These are phyloP conservation scores for Rhizopogon salebrosus DNA, from an alignment of 768 basidiomycete species.

Conservation along the genomic window DNA sequence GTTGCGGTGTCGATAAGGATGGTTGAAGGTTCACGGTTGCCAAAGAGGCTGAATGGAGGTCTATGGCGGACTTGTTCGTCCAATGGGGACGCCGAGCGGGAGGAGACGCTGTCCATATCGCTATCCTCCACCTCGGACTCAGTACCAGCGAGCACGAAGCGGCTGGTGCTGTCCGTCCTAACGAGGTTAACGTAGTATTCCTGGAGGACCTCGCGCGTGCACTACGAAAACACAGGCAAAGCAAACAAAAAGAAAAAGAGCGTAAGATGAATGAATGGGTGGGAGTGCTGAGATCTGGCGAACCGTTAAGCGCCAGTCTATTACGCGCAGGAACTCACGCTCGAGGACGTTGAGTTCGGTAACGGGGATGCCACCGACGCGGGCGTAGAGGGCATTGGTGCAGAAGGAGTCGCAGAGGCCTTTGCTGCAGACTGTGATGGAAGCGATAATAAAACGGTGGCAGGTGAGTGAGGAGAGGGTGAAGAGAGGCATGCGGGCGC, in stretches of 20 bases:
- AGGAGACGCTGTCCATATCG: constrained; percentile 46
- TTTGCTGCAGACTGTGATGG: constrained; percentile 89
- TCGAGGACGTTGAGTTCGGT: constrained; percentile 92
- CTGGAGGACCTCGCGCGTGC: constrained; percentile 85
- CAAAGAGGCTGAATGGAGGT: constrained; percentile 23
- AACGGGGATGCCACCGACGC: constrained; percentile 91
- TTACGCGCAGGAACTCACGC: constrained; percentile 84
- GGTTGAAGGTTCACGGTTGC: constrained; percentile 31
- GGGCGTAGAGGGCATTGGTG: constrained; percentile 91
- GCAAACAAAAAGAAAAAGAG: constrained; percentile 18
- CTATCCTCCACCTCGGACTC: constrained; percentile 42
- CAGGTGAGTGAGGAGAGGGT: constrained; percentile 94
- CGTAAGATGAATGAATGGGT: constrained; percentile 10
- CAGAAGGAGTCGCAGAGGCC: constrained; percentile 95
- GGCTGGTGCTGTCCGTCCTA: constrained; percentile 68
- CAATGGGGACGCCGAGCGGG: constrained; percentile 48
- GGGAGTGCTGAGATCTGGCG: constrained; percentile 26
- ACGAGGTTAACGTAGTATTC: constrained; percentile 94
- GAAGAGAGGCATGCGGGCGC: constrained; percentile 80
- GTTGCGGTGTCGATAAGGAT: constrained; percentile 34
- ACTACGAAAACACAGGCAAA: constrained; percentile 45
- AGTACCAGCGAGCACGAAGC: constrained; percentile 47
- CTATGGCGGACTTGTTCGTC: constrained; percentile 18
- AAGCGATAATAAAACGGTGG: constrained; percentile 95
- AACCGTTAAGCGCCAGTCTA: constrained; percentile 94